Evolutionary conservation across 2,329 filamentous ascomycete genomes (phyloP).

Genomic region (Ophiostoma ips): DNA sequence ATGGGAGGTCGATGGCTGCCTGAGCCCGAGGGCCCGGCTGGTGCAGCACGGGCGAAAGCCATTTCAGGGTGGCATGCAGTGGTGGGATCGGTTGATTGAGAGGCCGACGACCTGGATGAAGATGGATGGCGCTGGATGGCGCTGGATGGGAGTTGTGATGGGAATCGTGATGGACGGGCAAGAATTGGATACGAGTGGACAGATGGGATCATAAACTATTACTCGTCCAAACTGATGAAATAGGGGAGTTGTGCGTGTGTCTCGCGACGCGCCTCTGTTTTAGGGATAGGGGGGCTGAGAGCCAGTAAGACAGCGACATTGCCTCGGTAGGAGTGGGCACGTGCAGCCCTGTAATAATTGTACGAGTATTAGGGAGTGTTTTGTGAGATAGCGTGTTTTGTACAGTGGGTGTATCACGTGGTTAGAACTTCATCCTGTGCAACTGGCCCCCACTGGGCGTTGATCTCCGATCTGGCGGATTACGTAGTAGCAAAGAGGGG

Average conservation of each 20-base stretch:
- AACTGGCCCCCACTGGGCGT: not conserved
- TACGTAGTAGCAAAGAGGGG: constrained; percentile 2
- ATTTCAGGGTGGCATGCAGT: not conserved
- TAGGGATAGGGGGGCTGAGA: not conserved
- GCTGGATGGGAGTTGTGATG: too few relatives aligned
- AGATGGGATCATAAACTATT: too few relatives aligned
- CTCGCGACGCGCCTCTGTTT: not conserved
- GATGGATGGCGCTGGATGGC: too few relatives aligned
- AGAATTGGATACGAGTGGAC: too few relatives aligned
- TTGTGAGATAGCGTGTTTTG: not conserved
- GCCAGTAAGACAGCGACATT: not conserved
- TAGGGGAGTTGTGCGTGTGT: too few relatives aligned
- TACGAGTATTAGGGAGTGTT: not conserved
- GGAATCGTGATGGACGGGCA: too few relatives aligned
- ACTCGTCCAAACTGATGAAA: too few relatives aligned
- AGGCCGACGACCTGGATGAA: too few relatives aligned
- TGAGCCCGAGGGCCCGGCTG: not conserved
- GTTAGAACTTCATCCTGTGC: too few relatives aligned
- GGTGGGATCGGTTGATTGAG: too few relatives aligned
- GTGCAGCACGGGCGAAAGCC: not conserved
- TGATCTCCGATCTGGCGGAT: not conserved
- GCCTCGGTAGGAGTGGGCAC: not conserved
- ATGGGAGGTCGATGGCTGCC: constrained; percentile 32
- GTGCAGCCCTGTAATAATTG: not conserved
- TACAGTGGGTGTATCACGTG: not conserved